Percentiles rank a stretch among this genome's conserved stretches.
Conservation (phyloP, 2,329 filamentous ascomycete species). For the Diplodia mutila region DNA sequence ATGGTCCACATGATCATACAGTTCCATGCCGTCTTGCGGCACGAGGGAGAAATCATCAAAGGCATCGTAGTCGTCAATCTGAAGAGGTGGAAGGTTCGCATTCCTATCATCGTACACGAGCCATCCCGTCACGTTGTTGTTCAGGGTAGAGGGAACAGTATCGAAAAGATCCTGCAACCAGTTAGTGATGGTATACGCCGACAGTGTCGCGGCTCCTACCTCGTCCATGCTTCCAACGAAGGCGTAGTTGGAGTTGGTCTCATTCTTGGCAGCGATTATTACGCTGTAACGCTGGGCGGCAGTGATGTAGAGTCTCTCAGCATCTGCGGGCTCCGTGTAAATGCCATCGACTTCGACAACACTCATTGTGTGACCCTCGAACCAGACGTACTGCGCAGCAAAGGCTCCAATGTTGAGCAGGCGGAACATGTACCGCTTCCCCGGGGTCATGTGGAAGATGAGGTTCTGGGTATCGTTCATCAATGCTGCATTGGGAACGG, state of each 20-base stretch:
- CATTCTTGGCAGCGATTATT: conserved; percentile 64
- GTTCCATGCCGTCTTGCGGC: conserved; percentile 66
- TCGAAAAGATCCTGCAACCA: conserved; percentile 61
- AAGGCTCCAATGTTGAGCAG: conserved; percentile 73
- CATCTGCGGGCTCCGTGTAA: conserved; percentile 62
- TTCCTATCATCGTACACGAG: conserved; percentile 58
- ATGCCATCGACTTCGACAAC: conserved; percentile 74
- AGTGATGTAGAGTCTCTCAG: conserved; percentile 66
- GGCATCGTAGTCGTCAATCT: conserved; percentile 65
- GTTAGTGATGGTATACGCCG: not conserved
- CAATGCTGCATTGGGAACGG: conserved; percentile 66
- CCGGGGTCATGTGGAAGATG: conserved; percentile 50
- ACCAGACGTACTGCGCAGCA: conserved; percentile 71
- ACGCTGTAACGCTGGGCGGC: conserved; percentile 74
- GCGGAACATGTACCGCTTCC: conserved; percentile 66
- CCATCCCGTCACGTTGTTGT: conserved; percentile 64
- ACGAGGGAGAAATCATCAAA: conserved; percentile 76
- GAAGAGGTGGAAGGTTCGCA: conserved; percentile 53
- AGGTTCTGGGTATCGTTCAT: conserved; percentile 64
- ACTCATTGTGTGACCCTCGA: conserved; percentile 68
- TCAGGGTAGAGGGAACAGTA: conserved; percentile 65
- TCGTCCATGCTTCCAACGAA: conserved; percentile 57
- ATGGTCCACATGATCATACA: conserved; percentile 65
- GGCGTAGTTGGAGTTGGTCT: conserved; percentile 61
- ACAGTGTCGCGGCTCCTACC: conserved; percentile 31